phyloP scores from a whole-genome alignment of 139 green algal species.

The Coelastrella sp. region DNA sequence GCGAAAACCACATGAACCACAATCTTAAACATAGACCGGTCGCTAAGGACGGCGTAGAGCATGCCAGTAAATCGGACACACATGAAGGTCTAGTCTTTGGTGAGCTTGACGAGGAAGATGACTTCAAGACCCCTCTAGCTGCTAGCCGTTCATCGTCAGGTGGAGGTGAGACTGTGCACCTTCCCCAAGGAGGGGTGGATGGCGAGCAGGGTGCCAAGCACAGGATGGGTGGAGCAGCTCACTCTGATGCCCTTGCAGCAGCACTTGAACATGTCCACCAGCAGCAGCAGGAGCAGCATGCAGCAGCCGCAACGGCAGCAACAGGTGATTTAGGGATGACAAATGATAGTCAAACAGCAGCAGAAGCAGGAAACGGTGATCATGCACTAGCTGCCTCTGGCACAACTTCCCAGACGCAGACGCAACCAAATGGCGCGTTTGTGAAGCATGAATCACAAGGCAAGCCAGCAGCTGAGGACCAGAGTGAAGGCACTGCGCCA shows the following conservation, averaged over 20 bases:
- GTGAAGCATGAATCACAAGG: not conserved
- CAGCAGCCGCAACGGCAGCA: not conserved
- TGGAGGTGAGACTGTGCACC: not conserved
- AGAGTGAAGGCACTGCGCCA: not conserved
- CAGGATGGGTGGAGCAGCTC: not conserved
- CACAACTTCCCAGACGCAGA: too few relatives aligned
- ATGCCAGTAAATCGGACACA: not conserved
- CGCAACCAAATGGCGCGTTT: too few relatives aligned
- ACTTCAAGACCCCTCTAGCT: slow-evolving; percentile 1
- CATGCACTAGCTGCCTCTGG: too few relatives aligned
- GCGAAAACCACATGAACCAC: not conserved
- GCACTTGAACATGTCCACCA: not conserved
- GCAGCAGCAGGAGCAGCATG: slow-evolving; percentile 10
- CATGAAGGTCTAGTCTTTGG: slow-evolving; percentile 20
- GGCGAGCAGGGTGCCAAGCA: not conserved
- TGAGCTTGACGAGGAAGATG: slow-evolving; percentile 17
- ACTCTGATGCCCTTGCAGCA: not conserved
- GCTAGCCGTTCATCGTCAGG: slow-evolving; percentile 1
- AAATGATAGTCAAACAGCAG: not conserved
- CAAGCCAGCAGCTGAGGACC: not conserved
- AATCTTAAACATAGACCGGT: not conserved
- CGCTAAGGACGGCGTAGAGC: not conserved
- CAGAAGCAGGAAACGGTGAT: not conserved
- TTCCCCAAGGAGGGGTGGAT: not conserved
- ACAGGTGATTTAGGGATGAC: not conserved